Percentiles rank a stretch among this genome's conserved stretches.
Conservation (phyloP, 2,329 filamentous ascomycete species). For the Hymenoscyphus infarciens region DNA sequence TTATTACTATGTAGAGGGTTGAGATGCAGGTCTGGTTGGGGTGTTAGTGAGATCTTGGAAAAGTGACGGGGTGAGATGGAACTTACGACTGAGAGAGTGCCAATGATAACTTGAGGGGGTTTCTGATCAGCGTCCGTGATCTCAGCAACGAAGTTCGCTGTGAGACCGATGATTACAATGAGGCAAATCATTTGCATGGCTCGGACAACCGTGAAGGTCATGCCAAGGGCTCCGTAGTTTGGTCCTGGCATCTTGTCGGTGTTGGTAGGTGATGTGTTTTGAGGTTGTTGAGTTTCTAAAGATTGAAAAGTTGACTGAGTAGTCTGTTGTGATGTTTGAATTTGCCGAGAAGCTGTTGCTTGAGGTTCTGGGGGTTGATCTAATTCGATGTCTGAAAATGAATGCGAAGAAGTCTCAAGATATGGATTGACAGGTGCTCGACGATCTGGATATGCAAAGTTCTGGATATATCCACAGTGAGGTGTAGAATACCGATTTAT, state of each 20-base stretch:
- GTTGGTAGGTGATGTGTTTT: slow-evolving; percentile 1
- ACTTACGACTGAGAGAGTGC: slow-evolving; percentile 75
- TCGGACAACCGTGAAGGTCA: slow-evolving; percentile 73
- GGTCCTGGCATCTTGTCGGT: slow-evolving; percentile 27
- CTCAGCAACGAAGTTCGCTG: slow-evolving; percentile 75
- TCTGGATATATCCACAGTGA: not conserved
- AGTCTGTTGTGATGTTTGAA: not conserved
- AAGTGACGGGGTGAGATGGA: not conserved
- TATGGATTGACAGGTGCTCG: not conserved
- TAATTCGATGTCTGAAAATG: slow-evolving; percentile 2
- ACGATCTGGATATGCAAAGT: not conserved
- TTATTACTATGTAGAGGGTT: slow-evolving; percentile 73
- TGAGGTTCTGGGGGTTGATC: not conserved
- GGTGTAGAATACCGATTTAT: not conserved
- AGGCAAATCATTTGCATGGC: slow-evolving; percentile 68
- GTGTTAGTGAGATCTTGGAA: slow-evolving; percentile 22
- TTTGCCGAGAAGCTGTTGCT: not conserved
- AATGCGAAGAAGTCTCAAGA: not conserved
- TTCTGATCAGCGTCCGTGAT: slow-evolving; percentile 64
- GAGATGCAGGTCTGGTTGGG: slow-evolving; percentile 66
- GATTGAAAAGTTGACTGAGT: not conserved
- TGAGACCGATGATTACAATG: slow-evolving; percentile 74
- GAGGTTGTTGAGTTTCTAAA: not conserved
- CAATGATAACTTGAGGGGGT: slow-evolving; percentile 70
- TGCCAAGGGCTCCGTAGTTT: slow-evolving; percentile 60